Base-by-base conservation (phyloP, 441 rosid species). In the Geranium incanum region DNA sequence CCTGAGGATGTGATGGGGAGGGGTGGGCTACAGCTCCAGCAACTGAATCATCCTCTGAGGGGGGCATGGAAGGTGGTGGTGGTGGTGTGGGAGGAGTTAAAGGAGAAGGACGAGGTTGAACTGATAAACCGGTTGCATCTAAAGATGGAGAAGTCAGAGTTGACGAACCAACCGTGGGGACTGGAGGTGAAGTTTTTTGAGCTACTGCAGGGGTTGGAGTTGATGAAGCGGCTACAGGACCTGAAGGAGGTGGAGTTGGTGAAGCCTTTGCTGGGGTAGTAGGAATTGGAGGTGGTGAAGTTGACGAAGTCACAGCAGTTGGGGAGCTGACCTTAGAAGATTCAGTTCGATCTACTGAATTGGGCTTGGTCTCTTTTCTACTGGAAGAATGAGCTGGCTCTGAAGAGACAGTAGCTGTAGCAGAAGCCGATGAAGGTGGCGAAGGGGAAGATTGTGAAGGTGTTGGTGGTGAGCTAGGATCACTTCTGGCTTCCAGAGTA, bases 1-100 rank as follows among this genome's bases (percentile, higher is more conserved):
- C 19, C 62, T 55, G 62, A 67, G 78, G 84, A 12, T 82, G 86
- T 9, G 90, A 78, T 4, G 84, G 82, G 65, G 81, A 71, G 62
- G 80, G 69, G 15, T 81, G 83, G 73, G 83, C 77, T 66, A 67
- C 70, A 66, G 64, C 73, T 74, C 23, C 76, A 67, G 63, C 23
- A 23, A 66, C 62, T 65, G 70, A 43, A 21, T 68, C 79, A 66
- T 78, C 77, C 52, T 79, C 74, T 65, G 71, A 78, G 68, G 69
- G 77, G 66, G 78, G 81, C 69, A 71, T 36, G 7, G 78, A 80
- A 36, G 87, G 85, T 8, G 84, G 82, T 0, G 73, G 74, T 0
- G 33, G 33, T 28, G 33, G 33, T 28, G 33, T 28, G 33, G 33
- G 33, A 28, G 33, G 33, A 28, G 33, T 37, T 38, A 78, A 68